These are phyloP conservation scores for Silene coronaria DNA, from an alignment of 179 eudicot genomes.

Conservation along the genomic window DNA sequence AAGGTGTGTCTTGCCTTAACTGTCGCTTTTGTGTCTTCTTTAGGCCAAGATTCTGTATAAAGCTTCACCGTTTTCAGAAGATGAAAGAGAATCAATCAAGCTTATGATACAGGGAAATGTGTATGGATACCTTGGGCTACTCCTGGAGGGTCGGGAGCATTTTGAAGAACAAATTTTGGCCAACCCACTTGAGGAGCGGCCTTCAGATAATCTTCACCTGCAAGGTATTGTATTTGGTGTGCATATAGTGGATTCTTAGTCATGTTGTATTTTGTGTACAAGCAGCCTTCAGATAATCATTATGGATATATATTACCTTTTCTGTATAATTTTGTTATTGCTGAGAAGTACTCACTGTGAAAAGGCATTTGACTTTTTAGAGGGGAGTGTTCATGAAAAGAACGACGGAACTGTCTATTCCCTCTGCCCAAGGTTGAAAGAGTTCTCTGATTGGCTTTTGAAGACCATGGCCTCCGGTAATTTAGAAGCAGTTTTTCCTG, in stretches of 20 bases:
- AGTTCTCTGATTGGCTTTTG: slow-evolving; percentile 94
- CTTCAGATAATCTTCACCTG: slow-evolving; percentile 33
- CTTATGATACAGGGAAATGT: slow-evolving; percentile 79
- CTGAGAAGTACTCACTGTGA: slow-evolving; percentile 14
- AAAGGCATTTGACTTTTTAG: slow-evolving; percentile 23
- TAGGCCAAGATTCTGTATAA: slow-evolving; percentile 87
- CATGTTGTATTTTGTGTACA: too few relatives aligned
- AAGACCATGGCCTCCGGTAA: slow-evolving; percentile 80
- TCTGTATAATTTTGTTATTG: neutral
- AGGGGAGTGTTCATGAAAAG: slow-evolving; percentile 28
- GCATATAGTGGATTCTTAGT: too few relatives aligned
- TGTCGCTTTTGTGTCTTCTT: slow-evolving; percentile 9
- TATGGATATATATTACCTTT: neutral
- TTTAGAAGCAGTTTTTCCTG: slow-evolving; percentile 78
- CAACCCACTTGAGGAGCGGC: slow-evolving; percentile 26
- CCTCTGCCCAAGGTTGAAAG: slow-evolving; percentile 67
- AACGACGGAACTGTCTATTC: slow-evolving; percentile 51
- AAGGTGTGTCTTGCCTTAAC: too few relatives aligned
- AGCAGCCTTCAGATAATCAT: neutral
- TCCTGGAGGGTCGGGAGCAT: slow-evolving; percentile 90
- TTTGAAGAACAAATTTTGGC: slow-evolving; percentile 76
- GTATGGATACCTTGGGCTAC: slow-evolving; percentile 75
- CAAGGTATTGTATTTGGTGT: too few relatives aligned
- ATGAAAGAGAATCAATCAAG: slow-evolving; percentile 79
- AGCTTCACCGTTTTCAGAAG: slow-evolving; percentile 68